Conservation (phyloP, 371 early-diverging fungal species). For the Mortierella sp. region DNA sequence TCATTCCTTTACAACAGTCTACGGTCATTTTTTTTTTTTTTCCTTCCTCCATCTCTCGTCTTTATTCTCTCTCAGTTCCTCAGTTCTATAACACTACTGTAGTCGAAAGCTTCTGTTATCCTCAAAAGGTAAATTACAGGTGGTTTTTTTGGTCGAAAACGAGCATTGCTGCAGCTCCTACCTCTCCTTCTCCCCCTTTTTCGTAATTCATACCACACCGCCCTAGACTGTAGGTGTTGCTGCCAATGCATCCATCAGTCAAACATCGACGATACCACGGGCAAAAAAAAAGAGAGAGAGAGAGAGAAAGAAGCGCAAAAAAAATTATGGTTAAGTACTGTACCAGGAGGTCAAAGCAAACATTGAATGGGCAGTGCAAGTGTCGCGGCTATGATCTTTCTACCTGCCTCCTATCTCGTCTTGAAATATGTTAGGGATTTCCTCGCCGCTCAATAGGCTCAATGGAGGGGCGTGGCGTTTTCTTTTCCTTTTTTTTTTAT, state of each 20-base stretch:
- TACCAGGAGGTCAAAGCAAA: conserved; percentile 4
- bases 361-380: conserved; percentile 27
- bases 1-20: background rate
- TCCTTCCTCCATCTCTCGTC: no score
- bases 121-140: background rate
- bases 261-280: background rate
- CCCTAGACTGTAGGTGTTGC: no score
- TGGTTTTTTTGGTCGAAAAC: background rate
- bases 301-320: background rate
- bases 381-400: background rate
- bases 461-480: background rate
- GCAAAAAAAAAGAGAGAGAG: background rate
- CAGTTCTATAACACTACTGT: no score
- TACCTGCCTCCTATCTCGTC: background rate
- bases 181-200: background rate
- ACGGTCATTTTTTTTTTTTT: background rate
- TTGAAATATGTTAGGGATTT: background rate
- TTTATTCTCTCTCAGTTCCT: no score
- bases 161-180: background rate
- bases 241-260: background rate
- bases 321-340: background rate
- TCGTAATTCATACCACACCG: background rate
- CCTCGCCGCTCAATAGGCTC: background rate
- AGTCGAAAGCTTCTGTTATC: no score
- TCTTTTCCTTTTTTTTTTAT: background rate